A percentile compares a stretch with the other conserved stretches of the same genome.
Conservation (phyloP, 768 basidiomycete species). For the Termitomyces sp. region DNA sequence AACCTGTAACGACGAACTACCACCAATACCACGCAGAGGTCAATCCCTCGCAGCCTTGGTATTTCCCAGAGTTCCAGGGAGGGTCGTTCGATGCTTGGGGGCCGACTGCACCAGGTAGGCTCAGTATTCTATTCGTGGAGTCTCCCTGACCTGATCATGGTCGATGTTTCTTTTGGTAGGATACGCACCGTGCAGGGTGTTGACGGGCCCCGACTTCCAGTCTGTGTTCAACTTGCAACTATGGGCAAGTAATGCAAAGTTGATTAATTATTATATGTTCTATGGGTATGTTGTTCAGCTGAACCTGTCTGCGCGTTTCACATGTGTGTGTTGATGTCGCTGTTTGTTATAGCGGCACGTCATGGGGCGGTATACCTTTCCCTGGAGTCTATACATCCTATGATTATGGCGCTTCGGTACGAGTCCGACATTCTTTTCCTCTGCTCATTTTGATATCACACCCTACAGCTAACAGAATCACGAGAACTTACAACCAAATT, state of each 20-base stretch:
- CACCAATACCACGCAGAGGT: conserved; percentile 55
- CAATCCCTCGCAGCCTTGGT: conserved; percentile 57
- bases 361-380: conserved; percentile 80
- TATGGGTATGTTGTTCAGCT: conserved; percentile 52
- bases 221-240: conserved; percentile 77
- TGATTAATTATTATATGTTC: conserved; percentile 85
- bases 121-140: background rate
- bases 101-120: conserved; percentile 58
- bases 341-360: conserved; percentile 60
- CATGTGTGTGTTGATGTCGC: background rate
- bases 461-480: conserved; percentile 53
- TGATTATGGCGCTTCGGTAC: conserved; percentile 70
- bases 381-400: conserved; percentile 79
- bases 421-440: background rate
- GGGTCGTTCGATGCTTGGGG: conserved; percentile 85
- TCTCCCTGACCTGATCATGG: background rate
- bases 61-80: conserved; percentile 72
- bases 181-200: conserved; percentile 56
- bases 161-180: conserved; percentile 31
- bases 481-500: conserved; percentile 65
- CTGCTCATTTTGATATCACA: background rate
- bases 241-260: conserved; percentile 79
- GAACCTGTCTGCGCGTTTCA: background rate
- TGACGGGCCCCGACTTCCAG: conserved; percentile 73
- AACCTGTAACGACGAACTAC: conserved; percentile 58